phyloP scores from a whole-genome alignment of 192 early-diverging fungal species.

The Coemansia sp. region DNA sequence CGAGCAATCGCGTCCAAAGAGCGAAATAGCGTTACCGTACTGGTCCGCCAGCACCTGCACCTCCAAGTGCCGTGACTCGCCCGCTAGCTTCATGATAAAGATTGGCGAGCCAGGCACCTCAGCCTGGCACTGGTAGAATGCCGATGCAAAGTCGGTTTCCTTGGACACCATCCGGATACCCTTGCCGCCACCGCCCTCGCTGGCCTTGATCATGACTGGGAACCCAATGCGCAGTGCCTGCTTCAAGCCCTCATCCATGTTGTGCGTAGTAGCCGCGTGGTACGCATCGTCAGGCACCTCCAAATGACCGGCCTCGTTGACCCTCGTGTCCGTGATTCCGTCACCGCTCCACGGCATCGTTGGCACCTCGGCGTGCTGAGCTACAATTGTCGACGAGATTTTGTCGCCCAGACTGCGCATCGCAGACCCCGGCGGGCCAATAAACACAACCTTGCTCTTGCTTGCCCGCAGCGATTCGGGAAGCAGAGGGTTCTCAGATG shows the following conservation, averaged over 20 bases:
- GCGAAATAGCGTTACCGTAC: constrained; percentile 96
- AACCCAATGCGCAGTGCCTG: constrained; percentile 90
- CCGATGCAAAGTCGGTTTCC: constrained; percentile 67
- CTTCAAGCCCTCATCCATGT: constrained; percentile 79
- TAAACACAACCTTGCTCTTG: constrained; percentile 85
- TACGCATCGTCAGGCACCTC: constrained; percentile 81
- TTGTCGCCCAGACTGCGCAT: constrained; percentile 99
- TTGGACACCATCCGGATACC: constrained; percentile 93
- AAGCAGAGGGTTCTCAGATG: constrained; percentile 95
- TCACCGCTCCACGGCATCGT: constrained; percentile 95
- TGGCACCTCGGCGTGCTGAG: constrained; percentile 94
- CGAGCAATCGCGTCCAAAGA: constrained; percentile 98
- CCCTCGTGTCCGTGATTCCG: constrained; percentile 72
- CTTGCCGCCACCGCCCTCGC: constrained; percentile 98
- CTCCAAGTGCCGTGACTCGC: constrained; percentile 92
- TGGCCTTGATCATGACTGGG: constrained; percentile 99
- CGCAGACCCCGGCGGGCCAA: constrained; percentile 93
- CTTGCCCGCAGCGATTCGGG: constrained; percentile 86
- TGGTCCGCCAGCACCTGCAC: constrained; percentile 95
- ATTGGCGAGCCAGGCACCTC: constrained; percentile 98
- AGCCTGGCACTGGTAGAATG: constrained; percentile 85
- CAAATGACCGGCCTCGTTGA: constrained; percentile 72
- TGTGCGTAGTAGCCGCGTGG: constrained; percentile 77
- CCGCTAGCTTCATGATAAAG: constrained; percentile 98
- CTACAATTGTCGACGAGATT: constrained; percentile 99